phyloP scores from a whole-genome alignment of 805 yeast species.

The Yarrowia sp. region DNA sequence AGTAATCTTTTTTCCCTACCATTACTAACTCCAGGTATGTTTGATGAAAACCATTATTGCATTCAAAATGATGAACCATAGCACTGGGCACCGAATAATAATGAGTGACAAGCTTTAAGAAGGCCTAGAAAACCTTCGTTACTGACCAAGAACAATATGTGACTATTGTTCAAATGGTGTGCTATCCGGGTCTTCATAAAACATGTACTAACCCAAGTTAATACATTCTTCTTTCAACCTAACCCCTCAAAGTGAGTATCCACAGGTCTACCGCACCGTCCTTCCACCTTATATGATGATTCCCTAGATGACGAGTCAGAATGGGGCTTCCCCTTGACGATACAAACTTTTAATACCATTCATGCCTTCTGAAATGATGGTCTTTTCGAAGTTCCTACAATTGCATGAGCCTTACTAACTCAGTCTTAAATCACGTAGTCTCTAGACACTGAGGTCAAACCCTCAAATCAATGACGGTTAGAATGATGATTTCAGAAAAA shows the following conservation, averaged over 20 bases:
- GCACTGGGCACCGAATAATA: conserved; percentile 98
- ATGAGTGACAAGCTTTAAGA: conserved; percentile 95
- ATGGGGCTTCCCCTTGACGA: conserved; percentile 95
- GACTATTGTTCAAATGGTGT: background rate
- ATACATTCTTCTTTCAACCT: conserved; percentile 12
- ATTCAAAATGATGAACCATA: conserved; percentile 72
- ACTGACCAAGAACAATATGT: conserved; percentile 61
- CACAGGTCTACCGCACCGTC: background rate
- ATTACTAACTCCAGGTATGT: conserved; percentile 39
- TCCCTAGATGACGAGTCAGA: conserved; percentile 98
- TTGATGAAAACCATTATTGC: conserved; percentile 39
- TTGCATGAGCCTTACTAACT: conserved; percentile 14
- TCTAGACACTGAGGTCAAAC: no score
- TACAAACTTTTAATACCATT: conserved; percentile 80
- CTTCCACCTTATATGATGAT: conserved; percentile 34
- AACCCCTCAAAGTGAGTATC: conserved; percentile 9
- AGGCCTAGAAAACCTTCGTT: conserved; percentile 98
- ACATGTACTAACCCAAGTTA: conserved; percentile 32
- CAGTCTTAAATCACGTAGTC: background rate
- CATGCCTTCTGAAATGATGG: conserved; percentile 79
- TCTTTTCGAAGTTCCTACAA: conserved; percentile 19
- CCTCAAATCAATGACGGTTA: conserved; percentile 45
- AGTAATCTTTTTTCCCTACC: background rate
- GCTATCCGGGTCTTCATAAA: background rate
- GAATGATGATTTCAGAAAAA: conserved; percentile 73